Percentiles rank a stretch among this genome's conserved stretches.
These are phyloP conservation scores for Phialocephala sp. DNA, from an alignment of 2,329 filamentous ascomycete genomes.

Conservation along the genomic window DNA sequence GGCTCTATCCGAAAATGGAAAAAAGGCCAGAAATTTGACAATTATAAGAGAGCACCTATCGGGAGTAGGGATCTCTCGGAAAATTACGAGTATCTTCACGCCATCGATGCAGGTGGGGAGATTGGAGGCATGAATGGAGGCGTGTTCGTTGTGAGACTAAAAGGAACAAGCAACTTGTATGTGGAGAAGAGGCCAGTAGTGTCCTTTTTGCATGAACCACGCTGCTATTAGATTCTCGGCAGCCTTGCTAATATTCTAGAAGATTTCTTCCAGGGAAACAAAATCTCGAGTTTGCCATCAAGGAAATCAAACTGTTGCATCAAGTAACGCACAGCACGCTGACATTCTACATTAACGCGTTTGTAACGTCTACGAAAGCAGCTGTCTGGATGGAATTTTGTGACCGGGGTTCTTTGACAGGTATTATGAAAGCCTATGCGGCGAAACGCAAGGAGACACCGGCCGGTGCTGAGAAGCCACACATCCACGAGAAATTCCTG, in stretches of 20 bases:
- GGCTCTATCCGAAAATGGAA: background rate
- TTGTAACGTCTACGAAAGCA: slow-evolving; percentile 24
- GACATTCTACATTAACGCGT: slow-evolving; percentile 32
- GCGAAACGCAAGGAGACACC: slow-evolving; percentile 4
- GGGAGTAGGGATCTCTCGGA: slow-evolving; percentile 24
- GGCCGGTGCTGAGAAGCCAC: slow-evolving; percentile 2
- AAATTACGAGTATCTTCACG: slow-evolving; percentile 34
- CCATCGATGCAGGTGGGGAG: slow-evolving; percentile 33
- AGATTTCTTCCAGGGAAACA: background rate
- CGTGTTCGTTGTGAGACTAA: slow-evolving; percentile 36
- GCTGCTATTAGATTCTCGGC: background rate
- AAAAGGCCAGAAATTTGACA: background rate
- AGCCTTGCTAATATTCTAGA: background rate
- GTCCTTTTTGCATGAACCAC: background rate
- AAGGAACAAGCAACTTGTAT: slow-evolving; percentile 13
- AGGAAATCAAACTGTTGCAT: slow-evolving; percentile 36
- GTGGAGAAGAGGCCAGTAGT: slow-evolving; percentile 27
- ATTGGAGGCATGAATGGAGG: slow-evolving; percentile 41
- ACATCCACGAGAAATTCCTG: slow-evolving; percentile 36
- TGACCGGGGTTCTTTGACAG: slow-evolving; percentile 36
- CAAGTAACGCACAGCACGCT: slow-evolving; percentile 27
- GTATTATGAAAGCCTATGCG: slow-evolving; percentile 32
- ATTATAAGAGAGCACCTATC: slow-evolving; percentile 15
- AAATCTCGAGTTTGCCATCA: slow-evolving; percentile 6
- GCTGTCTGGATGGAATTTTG: slow-evolving; percentile 41